phyloP scores from a whole-genome alignment of 768 basidiomycete species.

The Suillus subaureus region DNA sequence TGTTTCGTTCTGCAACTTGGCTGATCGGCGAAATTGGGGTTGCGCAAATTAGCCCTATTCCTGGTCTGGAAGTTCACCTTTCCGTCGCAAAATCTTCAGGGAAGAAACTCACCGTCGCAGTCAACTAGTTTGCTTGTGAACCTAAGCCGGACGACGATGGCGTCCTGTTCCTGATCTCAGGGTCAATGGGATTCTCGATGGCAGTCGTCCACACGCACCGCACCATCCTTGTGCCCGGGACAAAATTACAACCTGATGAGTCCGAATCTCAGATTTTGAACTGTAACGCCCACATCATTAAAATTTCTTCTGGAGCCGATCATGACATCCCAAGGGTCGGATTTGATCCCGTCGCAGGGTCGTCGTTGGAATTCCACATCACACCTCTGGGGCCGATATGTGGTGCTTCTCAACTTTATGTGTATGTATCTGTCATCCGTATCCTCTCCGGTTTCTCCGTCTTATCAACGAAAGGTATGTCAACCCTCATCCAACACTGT shows the following conservation, averaged over 20 bases:
- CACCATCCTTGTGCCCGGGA: slow-evolving; percentile 39
- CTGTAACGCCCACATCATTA: slow-evolving; percentile 28
- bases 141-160: slow-evolving; percentile 32
- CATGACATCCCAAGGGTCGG: slow-evolving; percentile 36
- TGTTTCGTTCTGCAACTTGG: slow-evolving; percentile 33
- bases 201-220: slow-evolving; percentile 42
- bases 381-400: too few relatives aligned
- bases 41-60: too few relatives aligned
- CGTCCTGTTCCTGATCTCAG: slow-evolving; percentile 41
- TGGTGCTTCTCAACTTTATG: slow-evolving; percentile 28
- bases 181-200: slow-evolving; percentile 48
- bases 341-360: slow-evolving; percentile 48
- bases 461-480: slow-evolving; percentile 39
- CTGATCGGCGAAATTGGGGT: slow-evolving; percentile 30
- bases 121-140: slow-evolving; percentile 21
- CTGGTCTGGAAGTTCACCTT: too few relatives aligned
- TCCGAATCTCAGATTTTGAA: slow-evolving; percentile 40
- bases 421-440: slow-evolving; percentile 26
- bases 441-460: slow-evolving; percentile 23
- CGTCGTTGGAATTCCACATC: slow-evolving; percentile 44
- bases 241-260: slow-evolving; percentile 35
- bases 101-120: neutral
- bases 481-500: slow-evolving; percentile 17
- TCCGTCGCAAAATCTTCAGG: slow-evolving; percentile 22
- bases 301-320: too few relatives aligned